Evolutionary conservation across 495 filamentous ascomycete species (phyloP).

Genomic region (Chaetomium cochliodes): DNA sequence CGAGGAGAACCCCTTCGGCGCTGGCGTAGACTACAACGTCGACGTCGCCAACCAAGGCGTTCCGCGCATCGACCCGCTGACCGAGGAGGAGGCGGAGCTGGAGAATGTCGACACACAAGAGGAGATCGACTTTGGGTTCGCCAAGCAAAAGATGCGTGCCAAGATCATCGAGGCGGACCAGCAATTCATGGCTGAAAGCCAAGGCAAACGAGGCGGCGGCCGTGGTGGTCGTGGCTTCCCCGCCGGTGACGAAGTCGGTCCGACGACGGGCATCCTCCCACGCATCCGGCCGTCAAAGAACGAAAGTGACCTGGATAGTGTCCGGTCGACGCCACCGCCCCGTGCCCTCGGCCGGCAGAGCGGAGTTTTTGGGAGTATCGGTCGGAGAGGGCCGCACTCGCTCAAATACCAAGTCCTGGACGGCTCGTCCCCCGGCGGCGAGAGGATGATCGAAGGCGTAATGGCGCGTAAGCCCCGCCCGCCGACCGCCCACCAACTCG

Average conservation of each 20-base stretch:
- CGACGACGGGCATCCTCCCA: constrained; percentile 53
- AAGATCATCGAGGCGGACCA: constrained; percentile 61
- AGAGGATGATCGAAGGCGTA: constrained; percentile 43
- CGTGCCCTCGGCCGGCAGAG: constrained; percentile 47
- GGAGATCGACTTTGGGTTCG: constrained; percentile 81
- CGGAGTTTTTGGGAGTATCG: constrained; percentile 37
- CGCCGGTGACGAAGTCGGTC: constrained; percentile 58
- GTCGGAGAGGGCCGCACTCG: constrained; percentile 47
- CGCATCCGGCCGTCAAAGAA: constrained; percentile 56
- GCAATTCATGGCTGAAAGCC: constrained; percentile 49
- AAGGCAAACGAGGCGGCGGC: constrained; percentile 44
- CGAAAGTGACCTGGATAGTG: constrained; percentile 59
- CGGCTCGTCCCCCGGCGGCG: constrained; percentile 51
- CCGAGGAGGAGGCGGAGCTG: constrained; percentile 66
- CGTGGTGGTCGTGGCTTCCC: constrained; percentile 32
- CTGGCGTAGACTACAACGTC: constrained; percentile 62
- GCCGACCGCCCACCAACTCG: constrained; percentile 88
- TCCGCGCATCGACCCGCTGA: constrained; percentile 74
- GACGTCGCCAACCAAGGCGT: constrained; percentile 73
- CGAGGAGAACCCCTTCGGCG: constrained; percentile 83
- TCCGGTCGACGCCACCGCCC: constrained; percentile 57
- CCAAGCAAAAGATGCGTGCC: constrained; percentile 80
- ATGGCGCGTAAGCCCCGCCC: constrained; percentile 62
- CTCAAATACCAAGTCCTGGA: constrained; percentile 53
- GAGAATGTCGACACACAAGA: constrained; percentile 91